phyloP scores from a whole-genome alignment of 805 yeast species.

The Kluyveromyces wickerhamii region DNA sequence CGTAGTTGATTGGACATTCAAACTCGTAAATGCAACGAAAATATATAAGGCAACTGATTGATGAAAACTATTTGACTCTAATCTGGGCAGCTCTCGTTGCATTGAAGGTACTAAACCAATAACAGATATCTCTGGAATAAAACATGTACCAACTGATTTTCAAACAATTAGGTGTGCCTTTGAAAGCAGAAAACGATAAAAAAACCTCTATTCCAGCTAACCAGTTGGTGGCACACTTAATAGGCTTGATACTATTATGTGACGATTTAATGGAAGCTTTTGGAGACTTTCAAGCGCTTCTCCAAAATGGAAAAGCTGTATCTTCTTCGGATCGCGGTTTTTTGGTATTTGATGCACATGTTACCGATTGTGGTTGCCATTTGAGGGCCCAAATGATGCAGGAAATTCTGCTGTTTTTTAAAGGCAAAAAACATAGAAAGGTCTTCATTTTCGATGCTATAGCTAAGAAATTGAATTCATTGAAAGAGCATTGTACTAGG shows the following conservation, averaged over 20 bases:
- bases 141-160: not conserved
- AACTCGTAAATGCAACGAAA: not conserved
- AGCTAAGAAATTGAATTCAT: not conserved
- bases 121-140: not conserved
- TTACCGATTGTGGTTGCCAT: constrained; percentile 2
- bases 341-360: constrained; percentile 2
- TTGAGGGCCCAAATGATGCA: constrained; percentile 1
- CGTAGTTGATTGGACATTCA: not conserved
- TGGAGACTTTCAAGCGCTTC: not conserved
- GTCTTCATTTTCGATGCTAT: not conserved
- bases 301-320: not conserved
- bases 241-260: not conserved
- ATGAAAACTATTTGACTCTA: not conserved
- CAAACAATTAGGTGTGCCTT: not conserved
- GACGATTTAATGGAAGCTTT: not conserved
- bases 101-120: not conserved
- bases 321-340: not conserved
- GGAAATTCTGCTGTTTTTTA: not conserved
- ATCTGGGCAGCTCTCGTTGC: not conserved
- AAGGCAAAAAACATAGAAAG: not conserved
- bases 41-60: not conserved
- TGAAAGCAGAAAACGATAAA: not conserved
- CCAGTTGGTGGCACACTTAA: not conserved
- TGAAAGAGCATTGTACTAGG: not conserved
- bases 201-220: not conserved